Conservation (phyloP, 768 basidiomycete species). For the Hericium erinaceus region DNA sequence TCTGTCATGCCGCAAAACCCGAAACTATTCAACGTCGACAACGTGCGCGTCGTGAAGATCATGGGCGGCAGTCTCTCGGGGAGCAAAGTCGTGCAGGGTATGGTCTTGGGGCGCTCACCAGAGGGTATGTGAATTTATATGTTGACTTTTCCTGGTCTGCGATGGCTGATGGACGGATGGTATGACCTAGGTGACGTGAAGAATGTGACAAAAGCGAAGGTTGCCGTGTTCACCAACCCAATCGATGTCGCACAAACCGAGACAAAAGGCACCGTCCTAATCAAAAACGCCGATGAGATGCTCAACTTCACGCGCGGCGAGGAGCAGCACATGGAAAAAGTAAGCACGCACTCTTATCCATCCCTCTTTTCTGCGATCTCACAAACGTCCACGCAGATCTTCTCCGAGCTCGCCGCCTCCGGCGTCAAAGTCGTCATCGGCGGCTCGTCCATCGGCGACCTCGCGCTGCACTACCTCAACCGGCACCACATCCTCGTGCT, state of each 20-base stretch:
- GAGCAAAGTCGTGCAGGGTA: conserved; percentile 88
- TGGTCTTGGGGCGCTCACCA: conserved; percentile 96
- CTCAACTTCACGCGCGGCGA: conserved; percentile 94
- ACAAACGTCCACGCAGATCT: conserved; percentile 55
- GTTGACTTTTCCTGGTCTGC: not conserved
- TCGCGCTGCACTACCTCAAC: conserved; percentile 95
- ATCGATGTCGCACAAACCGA: conserved; percentile 95
- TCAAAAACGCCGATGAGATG: conserved; percentile 94
- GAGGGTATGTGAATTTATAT: conserved; percentile 51
- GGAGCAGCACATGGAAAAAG: conserved; percentile 94
- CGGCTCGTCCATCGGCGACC: conserved; percentile 88
- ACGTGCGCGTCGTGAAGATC: conserved; percentile 97
- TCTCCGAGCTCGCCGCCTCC: conserved; percentile 94
- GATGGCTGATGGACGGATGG: not conserved
- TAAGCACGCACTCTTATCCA: conserved; percentile 12
- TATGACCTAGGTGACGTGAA: conserved; percentile 59
- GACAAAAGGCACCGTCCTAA: conserved; percentile 95
- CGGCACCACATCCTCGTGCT: conserved; percentile 89
- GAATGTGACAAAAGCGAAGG: conserved; percentile 79
- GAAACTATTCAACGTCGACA: conserved; percentile 96
- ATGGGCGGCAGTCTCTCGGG: conserved; percentile 85
- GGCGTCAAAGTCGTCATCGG: conserved; percentile 93
- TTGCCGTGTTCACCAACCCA: conserved; percentile 90
- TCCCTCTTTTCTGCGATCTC: not conserved
- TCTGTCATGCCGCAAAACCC: conserved; percentile 84